Percentiles rank a stretch among this genome's conserved stretches.
These are phyloP conservation scores for Epithemia pelagica DNA, from an alignment of 108 stramenopile genomes.

Conservation along the genomic window DNA sequence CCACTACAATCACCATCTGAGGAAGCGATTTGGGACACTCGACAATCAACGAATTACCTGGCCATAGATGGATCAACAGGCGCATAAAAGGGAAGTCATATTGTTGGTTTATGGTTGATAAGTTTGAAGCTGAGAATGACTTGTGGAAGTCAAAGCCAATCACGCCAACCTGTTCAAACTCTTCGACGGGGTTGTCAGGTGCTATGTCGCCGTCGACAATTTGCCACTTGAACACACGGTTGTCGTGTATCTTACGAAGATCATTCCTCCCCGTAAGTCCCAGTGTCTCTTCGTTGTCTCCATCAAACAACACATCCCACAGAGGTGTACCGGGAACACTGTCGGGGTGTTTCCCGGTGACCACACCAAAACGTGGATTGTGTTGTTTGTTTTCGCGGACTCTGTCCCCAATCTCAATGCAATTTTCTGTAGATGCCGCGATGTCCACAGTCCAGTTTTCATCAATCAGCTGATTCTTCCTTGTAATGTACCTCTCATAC, in stretches of 20 bases:
- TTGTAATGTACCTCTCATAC: no score
- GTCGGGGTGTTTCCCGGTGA: background rate
- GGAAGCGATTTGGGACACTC: no score
- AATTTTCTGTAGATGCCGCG: no score
- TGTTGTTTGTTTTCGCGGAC: background rate
- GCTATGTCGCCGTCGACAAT: background rate
- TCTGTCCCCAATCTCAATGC: background rate
- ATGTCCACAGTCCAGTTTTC: no score
- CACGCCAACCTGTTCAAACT: background rate
- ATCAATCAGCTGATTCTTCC: no score
- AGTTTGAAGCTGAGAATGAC: background rate
- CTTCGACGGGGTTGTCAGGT: background rate
- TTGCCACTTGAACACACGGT: background rate
- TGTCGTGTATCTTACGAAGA: background rate
- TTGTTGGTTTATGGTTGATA: background rate
- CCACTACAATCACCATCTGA: no score
- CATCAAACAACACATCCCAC: background rate
- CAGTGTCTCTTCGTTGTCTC: background rate
- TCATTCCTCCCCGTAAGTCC: background rate
- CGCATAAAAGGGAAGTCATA: background rate
- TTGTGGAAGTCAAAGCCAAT: background rate
- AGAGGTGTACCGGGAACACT: no score
- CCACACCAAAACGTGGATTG: background rate
- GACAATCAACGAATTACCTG: background rate
- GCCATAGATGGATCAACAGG: background rate